Percentiles rank a stretch among this genome's conserved stretches.
Conservation (phyloP, 2,329 filamentous ascomycete species). For the Sclerotinia sclerotiorum region DNA sequence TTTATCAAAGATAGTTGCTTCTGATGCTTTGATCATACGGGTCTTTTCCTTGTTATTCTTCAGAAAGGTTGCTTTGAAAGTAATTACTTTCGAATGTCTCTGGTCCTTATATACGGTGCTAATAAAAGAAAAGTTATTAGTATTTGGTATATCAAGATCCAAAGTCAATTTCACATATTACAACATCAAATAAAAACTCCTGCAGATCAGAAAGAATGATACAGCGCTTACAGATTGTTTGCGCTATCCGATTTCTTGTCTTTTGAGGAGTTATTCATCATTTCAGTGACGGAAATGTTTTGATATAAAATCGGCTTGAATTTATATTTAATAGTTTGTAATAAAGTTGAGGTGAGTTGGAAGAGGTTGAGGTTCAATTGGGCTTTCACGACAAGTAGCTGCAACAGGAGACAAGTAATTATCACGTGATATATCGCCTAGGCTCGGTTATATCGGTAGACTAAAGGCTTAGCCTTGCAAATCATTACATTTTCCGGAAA, state of each 20-base stretch:
- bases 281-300: neutral
- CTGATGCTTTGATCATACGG: neutral
- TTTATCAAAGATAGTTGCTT: neutral
- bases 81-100: neutral
- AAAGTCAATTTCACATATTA: neutral
- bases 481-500: too few species aligned
- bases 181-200: too few species aligned
- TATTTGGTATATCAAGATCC: accelerated
- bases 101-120: neutral
- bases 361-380: neutral
- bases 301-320: neutral
- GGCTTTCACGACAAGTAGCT: neutral
- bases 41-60: neutral
- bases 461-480: too few species aligned
- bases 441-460: neutral
- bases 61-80: neutral
- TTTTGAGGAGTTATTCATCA: neutral
- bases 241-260: neutral
- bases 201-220: too few species aligned
- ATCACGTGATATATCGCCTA: neutral
- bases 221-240: neutral
- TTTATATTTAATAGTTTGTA: neutral
- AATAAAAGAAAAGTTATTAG: neutral
- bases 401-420: neutral
- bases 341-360: neutral